Base-by-base conservation (phyloP, 108 stramenopile genomes). In the Skeletonema marinoi region DNA sequence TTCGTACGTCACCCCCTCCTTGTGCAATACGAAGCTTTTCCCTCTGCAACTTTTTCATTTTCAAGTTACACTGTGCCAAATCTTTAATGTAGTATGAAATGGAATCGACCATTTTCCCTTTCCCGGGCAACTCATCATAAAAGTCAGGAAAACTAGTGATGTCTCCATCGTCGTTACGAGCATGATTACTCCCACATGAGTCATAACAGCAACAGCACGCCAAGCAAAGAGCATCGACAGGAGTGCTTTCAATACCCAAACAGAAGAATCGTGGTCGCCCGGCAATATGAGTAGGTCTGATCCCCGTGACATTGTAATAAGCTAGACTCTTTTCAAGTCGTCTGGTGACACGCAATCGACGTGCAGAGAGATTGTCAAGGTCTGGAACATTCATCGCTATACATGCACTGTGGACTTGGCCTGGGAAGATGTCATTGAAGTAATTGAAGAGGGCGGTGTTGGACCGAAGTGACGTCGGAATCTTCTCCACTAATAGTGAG, bases 381-480 rank as follows among this genome's bases (percentile, higher is more conserved):
- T 94, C 96, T 10, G 90, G 92, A 14, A 95, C 78, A 66, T 97
- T 93, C 74, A 95, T 80, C 12, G 90, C 82, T 17, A 95, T 82
- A 60, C 82, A 83, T 6, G 92, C 87, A 60, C 87, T 75, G 66
- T 93, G 91, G 17, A 97, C 88, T 75, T 91, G 87, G 14, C 86
- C 88, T 8, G 95, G 95, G 74, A 96, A 97, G 19, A 97, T 83
- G 29, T 87, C 80, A 51, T 96, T 87, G 72, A 97, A 97, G 71
- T 96, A 97, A 32, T 90, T 89, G 70, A 75, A 85, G 16, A 97
- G 74, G 7, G 93, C 93, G 38, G 85, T 81, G 61, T 95, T 92
- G 60, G 88, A 87, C 65, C 93, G 87, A 21, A 96, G 83, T 38
- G 88, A 88, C 33, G 81, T 58, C 2, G 97, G 97, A 13, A 97